Evolutionary conservation across 2,329 filamentous ascomycete species (phyloP).

Genomic region (Pleomassaria siparia): DNA sequence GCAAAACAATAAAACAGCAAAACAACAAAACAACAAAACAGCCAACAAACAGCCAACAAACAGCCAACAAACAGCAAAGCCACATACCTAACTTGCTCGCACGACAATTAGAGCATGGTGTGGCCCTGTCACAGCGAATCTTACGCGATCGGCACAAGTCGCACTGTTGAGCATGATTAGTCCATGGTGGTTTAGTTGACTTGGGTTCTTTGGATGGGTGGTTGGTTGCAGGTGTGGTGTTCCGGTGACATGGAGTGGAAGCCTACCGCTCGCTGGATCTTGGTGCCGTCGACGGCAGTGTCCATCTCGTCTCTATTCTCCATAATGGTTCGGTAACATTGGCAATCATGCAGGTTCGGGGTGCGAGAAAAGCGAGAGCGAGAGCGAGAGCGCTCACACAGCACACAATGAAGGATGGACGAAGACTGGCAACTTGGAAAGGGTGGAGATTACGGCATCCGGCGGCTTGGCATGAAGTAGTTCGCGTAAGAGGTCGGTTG

Average conservation of each 20-base stretch:
- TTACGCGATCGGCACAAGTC: constrained; percentile 39
- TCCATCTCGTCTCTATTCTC: constrained; percentile 36
- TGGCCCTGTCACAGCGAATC: constrained; percentile 36
- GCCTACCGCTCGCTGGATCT: constrained; percentile 34
- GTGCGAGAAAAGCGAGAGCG: constrained; percentile 19
- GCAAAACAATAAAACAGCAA: no score
- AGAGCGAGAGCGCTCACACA: background rate
- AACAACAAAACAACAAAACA: no score
- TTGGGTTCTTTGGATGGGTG: background rate
- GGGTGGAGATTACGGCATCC: constrained; percentile 19
- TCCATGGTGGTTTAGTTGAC: background rate
- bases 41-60: no score
- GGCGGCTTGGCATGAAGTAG: constrained; percentile 6
- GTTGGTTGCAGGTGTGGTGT: background rate
- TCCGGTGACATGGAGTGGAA: no score
- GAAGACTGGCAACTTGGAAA: constrained; percentile 7
- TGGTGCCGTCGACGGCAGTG: constrained; percentile 23
- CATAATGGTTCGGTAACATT: constrained; percentile 18
- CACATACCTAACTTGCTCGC: constrained; percentile 38
- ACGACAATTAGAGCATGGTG: constrained; percentile 41
- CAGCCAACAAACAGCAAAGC: background rate
- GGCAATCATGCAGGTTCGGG: constrained; percentile 13
- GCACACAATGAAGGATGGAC: constrained; percentile 1
- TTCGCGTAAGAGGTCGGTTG: background rate
- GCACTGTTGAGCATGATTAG: constrained; percentile 24